These are phyloP conservation scores for Mycoemilia scoparia DNA, from an alignment of 192 early-diverging fungal species.

Conservation along the genomic window DNA sequence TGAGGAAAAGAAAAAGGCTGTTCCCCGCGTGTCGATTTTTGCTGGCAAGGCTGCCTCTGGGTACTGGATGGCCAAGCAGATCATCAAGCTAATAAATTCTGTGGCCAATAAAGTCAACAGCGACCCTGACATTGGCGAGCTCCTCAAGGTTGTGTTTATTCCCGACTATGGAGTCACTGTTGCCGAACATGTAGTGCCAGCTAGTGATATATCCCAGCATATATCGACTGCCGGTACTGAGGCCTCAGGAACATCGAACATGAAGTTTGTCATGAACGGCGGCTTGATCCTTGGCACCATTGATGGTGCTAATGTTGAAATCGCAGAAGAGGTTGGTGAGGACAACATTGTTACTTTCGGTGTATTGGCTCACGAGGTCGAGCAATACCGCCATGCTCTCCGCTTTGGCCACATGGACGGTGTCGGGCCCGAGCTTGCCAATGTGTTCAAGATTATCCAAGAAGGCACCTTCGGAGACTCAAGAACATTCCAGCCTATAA, in stretches of 20 bases:
- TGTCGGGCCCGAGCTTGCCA: conserved; percentile 61
- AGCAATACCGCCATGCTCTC: conserved; percentile 83
- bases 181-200: conserved; percentile 89
- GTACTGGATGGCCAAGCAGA: conserved; percentile 96
- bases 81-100: conserved; percentile 97
- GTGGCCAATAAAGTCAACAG: conserved; percentile 78
- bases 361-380: conserved; percentile 72
- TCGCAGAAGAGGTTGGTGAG: conserved; percentile 85
- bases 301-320: conserved; percentile 98
- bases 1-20: conserved; percentile 37
- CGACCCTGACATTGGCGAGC: conserved; percentile 56
- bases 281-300: conserved; percentile 95
- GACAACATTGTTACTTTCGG: conserved; percentile 99
- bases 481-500: conserved; percentile 54
- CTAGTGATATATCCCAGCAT: conserved; percentile 98
- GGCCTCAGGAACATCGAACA: conserved; percentile 97
- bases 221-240: conserved; percentile 99
- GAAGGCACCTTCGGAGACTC: conserved; percentile 66
- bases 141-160: conserved; percentile 92
- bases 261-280: conserved; percentile 99
- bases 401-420: conserved; percentile 59
- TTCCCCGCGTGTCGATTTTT: conserved; percentile 75
- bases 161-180: conserved; percentile 98
- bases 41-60: conserved; percentile 94
- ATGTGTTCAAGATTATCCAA: conserved; percentile 66